Percentiles rank a stretch among this genome's conserved stretches.
phyloP scores from a whole-genome alignment of 176 grass and related monocot species.

The Carex littledalei region DNA sequence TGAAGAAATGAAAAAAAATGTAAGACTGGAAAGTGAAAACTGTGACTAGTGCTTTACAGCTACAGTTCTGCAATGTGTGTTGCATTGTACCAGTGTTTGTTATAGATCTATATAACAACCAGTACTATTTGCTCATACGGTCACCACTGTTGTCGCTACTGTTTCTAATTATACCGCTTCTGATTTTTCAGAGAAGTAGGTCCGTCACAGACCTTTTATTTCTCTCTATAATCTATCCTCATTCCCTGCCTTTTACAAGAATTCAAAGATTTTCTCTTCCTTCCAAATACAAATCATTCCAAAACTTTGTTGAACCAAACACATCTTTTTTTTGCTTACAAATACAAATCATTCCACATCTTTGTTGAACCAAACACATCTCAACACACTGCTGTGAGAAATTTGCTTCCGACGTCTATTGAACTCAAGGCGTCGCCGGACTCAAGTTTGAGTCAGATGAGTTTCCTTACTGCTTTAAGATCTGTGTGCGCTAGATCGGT shows the following conservation, averaged over 20 bases:
- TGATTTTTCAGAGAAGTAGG: neutral
- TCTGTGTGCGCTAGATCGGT: too few species aligned
- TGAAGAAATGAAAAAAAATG: neutral
- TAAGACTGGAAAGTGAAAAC: neutral
- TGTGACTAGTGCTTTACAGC: neutral
- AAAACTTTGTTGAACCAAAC: too few species aligned
- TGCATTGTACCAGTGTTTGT: slow-evolving; percentile 3
- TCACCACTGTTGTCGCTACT: neutral
- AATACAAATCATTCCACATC: too few species aligned
- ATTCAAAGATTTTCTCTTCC: neutral
- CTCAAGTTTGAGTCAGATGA: too few species aligned
- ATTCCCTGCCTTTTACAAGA: neutral
- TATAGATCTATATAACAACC: neutral
- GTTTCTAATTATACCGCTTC: slow-evolving; percentile 1
- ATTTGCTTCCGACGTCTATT: too few species aligned
- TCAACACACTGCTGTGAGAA: too few species aligned
- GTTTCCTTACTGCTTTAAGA: too few species aligned
- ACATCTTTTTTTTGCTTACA: too few species aligned
- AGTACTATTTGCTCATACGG: slow-evolving; percentile 5
- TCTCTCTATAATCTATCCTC: neutral
- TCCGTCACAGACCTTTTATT: neutral
- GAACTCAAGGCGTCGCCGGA: too few species aligned
- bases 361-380: too few species aligned
- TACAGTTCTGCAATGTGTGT: neutral
- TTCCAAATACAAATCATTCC: too few species aligned